Base-by-base conservation (phyloP, 2,329 filamentous ascomycete species). In the Emergomyces pasteurianus region DNA sequence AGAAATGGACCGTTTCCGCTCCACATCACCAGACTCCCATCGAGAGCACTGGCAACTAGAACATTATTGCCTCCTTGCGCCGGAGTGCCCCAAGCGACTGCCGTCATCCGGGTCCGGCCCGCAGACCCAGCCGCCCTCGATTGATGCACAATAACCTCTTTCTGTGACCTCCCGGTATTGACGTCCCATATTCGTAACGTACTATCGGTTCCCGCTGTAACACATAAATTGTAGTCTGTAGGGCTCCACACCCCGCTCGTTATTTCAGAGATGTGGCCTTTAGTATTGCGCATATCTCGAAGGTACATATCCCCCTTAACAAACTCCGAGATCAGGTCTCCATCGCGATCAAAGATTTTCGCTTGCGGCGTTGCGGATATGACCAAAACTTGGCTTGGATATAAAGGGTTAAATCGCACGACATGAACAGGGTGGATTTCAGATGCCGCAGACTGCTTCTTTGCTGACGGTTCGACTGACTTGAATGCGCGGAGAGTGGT, bases 241-340 rank as follows among this genome's bases (percentile, higher is more conserved):
- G 94, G 94, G 74, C 92, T 90, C 94, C 94, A 99, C 46, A 87
- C 88, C 26, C 90, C 92, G 26, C 87, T 88, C 3, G 90, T 91
- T 47, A 96, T 84, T 74, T 96, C 94, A 3, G 92, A 92, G 58
- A 96, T 86, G 74, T 99, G 94, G 1, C 94, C 94, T 72, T 96
- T 97, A 4, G 94, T 99, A 72, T 97, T 92, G 75, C 96, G 85
- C 88, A 97, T 95, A 73, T 99, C 94, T 60, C 92, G 84, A 66
- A 99, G 77, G 69, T 99, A 99, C 92, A 97, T 97, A 72, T 99
- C 94, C 53, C 94, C 94, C 76, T 99, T 99, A 67, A 91, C 87
- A 66, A 96, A 97, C 70, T 96, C 91, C 0, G 87, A 87, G 56
- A 95, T 68, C 8, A 88, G 81, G 52, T 95, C 90, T 46, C 94